A percentile compares a stretch with the other conserved stretches of the same genome.
Conservation (phyloP, 169 alveolate genomes). For the Cryptosporidium muris region DNA sequence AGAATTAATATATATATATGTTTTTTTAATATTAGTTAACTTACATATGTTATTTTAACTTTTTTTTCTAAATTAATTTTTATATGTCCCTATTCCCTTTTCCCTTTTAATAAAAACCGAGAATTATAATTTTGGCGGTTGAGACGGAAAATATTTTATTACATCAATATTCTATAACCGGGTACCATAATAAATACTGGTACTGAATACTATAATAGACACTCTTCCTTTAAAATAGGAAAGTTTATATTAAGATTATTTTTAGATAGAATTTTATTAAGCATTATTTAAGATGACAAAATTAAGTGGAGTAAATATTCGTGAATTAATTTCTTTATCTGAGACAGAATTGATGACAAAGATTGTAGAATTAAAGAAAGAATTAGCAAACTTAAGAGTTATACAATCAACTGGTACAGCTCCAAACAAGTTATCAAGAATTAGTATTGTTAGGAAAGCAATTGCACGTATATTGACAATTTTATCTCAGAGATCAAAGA, state of each 20-base stretch:
- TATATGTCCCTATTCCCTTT: neutral
- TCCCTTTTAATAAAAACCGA: neutral
- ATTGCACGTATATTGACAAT: slow-evolving; percentile 93
- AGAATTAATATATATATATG: neutral
- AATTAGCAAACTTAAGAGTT: slow-evolving; percentile 89
- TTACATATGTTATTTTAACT: neutral
- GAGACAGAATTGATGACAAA: slow-evolving; percentile 87
- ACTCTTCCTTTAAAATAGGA: neutral
- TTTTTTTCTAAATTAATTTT: neutral
- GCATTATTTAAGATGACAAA: slow-evolving; percentile 19
- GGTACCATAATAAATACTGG: neutral
- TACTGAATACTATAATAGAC: neutral
- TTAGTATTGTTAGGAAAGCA: slow-evolving; percentile 87
- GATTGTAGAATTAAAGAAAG: slow-evolving; percentile 90
- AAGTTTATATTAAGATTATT: neutral
- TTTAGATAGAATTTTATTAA: neutral
- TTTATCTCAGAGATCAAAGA: slow-evolving; percentile 88
- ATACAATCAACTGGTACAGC: slow-evolving; percentile 90
- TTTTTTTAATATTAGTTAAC: neutral
- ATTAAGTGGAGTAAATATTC: slow-evolving; percentile 25
- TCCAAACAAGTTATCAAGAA: slow-evolving; percentile 88
- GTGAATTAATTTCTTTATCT: slow-evolving; percentile 72
- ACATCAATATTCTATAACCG: neutral
- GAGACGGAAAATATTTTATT: slow-evolving; percentile 7
- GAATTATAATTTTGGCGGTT: neutral